These are phyloP conservation scores for Hypseocharis bilobata DNA, from an alignment of 441 rosid species.

Conservation along the genomic window DNA sequence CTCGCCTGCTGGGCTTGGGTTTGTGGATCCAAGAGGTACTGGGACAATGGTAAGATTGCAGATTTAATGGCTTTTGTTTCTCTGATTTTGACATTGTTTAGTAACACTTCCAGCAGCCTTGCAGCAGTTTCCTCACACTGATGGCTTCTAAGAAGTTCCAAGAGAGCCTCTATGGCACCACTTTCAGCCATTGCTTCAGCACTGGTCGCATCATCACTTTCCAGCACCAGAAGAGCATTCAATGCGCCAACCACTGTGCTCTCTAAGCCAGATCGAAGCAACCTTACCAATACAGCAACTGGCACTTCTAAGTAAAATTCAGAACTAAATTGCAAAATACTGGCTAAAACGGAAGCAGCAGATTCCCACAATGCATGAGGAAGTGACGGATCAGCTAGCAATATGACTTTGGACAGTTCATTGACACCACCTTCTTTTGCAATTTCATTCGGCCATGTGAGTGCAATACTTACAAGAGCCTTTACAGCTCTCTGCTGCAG, in stretches of 20 bases:
- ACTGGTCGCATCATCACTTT: constrained; percentile 92
- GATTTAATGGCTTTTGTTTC: constrained; percentile 86
- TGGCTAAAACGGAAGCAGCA: constrained; percentile 78
- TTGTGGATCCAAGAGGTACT: constrained; percentile 96
- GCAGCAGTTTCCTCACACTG: constrained; percentile 98
- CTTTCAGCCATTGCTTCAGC: constrained; percentile 99
- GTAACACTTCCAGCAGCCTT: constrained; percentile 82
- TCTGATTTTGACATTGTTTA: constrained; percentile 94
- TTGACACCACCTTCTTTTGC: constrained; percentile 93
- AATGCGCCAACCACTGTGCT: constrained; percentile 76
- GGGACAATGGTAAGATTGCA: constrained; percentile 88
- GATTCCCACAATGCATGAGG: constrained; percentile 95
- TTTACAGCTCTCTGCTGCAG: constrained; percentile 98
- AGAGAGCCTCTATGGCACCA: constrained; percentile 94
- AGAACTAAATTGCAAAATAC: constrained; percentile 91
- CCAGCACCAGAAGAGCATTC: constrained; percentile 93
- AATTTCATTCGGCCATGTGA: constrained; percentile 88
- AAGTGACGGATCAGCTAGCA: constrained; percentile 90
- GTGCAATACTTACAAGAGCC: constrained; percentile 90
- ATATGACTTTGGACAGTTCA: constrained; percentile 86
- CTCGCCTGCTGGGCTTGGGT: constrained; percentile 98
- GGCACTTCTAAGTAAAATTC: constrained; percentile 96
- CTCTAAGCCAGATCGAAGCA: constrained; percentile 82
- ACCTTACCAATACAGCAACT: constrained; percentile 84
- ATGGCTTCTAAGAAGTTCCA: constrained; percentile 92